Percentiles rank a stretch among this genome's conserved stretches.
Evolutionary conservation across 495 filamentous ascomycete genomes (phyloP).

Genomic region (Penicillium bovifimosum): DNA sequence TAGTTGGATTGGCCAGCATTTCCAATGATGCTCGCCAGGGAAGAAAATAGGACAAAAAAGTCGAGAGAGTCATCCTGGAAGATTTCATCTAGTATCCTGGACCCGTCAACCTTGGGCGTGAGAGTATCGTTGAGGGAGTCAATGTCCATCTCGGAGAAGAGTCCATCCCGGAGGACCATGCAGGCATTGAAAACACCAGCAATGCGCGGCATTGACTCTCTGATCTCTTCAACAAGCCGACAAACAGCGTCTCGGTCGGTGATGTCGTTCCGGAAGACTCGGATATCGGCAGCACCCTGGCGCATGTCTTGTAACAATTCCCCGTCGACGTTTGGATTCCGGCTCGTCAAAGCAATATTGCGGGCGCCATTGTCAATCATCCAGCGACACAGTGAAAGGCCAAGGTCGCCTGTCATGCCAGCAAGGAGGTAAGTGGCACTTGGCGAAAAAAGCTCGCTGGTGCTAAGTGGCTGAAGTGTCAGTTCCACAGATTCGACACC

Average conservation of each 20-base stretch:
- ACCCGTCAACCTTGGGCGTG: conserved; percentile 22
- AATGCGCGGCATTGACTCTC: no score
- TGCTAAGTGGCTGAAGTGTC: no score
- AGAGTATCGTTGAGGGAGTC: neutral
- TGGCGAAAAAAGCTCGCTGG: neutral
- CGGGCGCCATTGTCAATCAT: conserved; percentile 49
- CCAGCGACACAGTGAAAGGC: conserved; percentile 50
- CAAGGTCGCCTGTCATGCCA: conserved; percentile 51
- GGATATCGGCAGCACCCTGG: no score
- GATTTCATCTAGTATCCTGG: conserved; percentile 22
- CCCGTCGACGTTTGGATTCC: conserved; percentile 42
- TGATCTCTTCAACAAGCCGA: no score
- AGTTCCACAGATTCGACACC: no score
- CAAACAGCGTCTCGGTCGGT: no score
- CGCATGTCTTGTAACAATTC: no score
- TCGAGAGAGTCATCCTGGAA: conserved; percentile 38
- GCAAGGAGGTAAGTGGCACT: conserved; percentile 50
- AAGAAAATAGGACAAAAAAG: conserved; percentile 59
- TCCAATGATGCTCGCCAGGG: conserved; percentile 46
- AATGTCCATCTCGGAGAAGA: conserved; percentile 11
- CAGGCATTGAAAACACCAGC: no score
- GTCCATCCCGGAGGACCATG: no score
- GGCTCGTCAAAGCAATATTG: conserved; percentile 43
- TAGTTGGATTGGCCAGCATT: conserved; percentile 55
- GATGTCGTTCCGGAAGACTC: no score